phyloP scores from a whole-genome alignment of 1,284 basidiomycete genomes.

The Papiliotrema laurentii region DNA sequence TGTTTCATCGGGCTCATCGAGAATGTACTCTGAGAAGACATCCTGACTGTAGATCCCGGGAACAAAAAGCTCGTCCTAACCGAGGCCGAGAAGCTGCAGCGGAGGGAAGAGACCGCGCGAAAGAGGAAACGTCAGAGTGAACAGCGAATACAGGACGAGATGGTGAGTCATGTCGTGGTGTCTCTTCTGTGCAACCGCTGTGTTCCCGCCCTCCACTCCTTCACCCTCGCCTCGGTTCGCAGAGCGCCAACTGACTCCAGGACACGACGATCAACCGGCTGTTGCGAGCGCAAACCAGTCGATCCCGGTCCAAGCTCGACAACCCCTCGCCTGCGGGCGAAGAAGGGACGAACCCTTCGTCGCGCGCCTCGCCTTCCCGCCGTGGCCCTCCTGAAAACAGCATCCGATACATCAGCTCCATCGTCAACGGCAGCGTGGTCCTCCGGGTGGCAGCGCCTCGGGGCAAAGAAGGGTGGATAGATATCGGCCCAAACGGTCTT shows the following conservation, averaged over 20 bases:
- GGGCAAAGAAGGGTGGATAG: slow-evolving; percentile 29
- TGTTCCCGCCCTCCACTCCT: neutral
- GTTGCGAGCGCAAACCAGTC: slow-evolving; percentile 72
- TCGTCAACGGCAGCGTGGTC: slow-evolving; percentile 12
- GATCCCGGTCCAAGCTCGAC: slow-evolving; percentile 62
- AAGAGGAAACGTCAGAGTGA: slow-evolving; percentile 79
- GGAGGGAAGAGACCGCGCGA: slow-evolving; percentile 77
- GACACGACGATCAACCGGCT: slow-evolving; percentile 82
- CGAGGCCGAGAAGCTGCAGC: slow-evolving; percentile 72
- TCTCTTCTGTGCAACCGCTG: neutral
- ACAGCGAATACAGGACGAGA: slow-evolving; percentile 88
- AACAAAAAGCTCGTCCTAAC: slow-evolving; percentile 71
- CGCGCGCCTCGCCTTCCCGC: slow-evolving; percentile 49
- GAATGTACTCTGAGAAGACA: neutral
- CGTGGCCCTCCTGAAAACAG: slow-evolving; percentile 51
- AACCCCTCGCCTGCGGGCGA: slow-evolving; percentile 50
- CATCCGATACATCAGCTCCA: slow-evolving; percentile 18
- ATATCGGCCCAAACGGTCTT: slow-evolving; percentile 1
- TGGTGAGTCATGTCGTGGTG: slow-evolving; percentile 53
- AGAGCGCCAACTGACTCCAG: slow-evolving; percentile 10
- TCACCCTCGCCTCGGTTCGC: slow-evolving; percentile 2
- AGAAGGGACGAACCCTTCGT: slow-evolving; percentile 50
- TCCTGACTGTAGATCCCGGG: slow-evolving; percentile 43
- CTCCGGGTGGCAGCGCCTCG: slow-evolving; percentile 24
- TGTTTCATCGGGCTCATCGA: slow-evolving; percentile 1